phyloP scores from a whole-genome alignment of 495 filamentous ascomycete genomes.

The Pseudomonodictys pantanalensis region DNA sequence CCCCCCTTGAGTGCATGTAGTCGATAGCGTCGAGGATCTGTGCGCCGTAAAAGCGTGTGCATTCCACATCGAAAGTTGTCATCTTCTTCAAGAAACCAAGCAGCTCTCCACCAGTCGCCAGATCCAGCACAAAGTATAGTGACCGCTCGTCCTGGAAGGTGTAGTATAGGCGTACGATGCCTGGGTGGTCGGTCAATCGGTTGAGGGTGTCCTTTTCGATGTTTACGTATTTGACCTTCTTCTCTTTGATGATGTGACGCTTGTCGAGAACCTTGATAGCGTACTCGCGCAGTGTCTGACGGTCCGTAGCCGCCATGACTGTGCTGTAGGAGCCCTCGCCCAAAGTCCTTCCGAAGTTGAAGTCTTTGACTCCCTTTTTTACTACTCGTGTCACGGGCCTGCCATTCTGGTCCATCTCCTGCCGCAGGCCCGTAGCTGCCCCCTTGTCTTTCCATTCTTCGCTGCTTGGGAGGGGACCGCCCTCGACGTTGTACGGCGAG shows the following conservation, averaged over 20 bases:
- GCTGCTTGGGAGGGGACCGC: constrained; percentile 64
- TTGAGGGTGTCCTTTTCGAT: constrained; percentile 99
- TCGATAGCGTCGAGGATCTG: constrained; percentile 96
- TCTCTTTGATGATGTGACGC: constrained; percentile 99
- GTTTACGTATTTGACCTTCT: constrained; percentile 99
- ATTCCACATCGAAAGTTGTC: constrained; percentile 92
- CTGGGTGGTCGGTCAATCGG: constrained; percentile 91
- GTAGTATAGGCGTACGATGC: constrained; percentile 95
- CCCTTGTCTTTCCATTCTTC: constrained; percentile 96
- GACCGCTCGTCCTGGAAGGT: constrained; percentile 97
- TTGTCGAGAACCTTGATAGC: constrained; percentile 99
- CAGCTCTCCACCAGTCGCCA: constrained; percentile 89
- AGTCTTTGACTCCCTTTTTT: constrained; percentile 97
- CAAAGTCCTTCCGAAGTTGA: constrained; percentile 85
- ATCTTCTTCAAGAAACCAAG: constrained; percentile 91
- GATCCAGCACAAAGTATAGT: constrained; percentile 93
- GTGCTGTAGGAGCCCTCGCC: constrained; percentile 99
- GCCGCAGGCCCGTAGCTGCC: constrained; percentile 72
- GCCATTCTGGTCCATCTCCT: constrained; percentile 80
- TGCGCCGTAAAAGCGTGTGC: constrained; percentile 89
- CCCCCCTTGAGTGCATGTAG: constrained; percentile 94
- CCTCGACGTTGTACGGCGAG: constrained; percentile 60
- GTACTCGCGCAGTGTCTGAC: constrained; percentile 93
- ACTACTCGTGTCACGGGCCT: constrained; percentile 75
- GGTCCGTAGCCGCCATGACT: constrained; percentile 89